Evolutionary conservation across 768 basidiomycete species (phyloP).

Genomic region (Guyanaporus albipodus): DNA sequence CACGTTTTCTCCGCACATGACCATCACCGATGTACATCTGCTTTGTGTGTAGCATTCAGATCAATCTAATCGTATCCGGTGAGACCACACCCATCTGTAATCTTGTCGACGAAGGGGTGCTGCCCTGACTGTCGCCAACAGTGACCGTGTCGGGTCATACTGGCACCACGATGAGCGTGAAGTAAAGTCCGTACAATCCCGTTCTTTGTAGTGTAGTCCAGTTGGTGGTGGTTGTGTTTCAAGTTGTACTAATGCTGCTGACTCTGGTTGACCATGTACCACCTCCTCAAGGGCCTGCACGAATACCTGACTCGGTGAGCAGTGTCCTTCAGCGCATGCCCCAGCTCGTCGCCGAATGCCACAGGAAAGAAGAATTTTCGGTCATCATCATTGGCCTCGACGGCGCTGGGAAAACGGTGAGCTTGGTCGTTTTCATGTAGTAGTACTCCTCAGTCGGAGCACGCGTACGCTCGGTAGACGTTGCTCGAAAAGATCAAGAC

Average conservation of each 20-base stretch:
- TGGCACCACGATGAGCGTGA: too few species aligned
- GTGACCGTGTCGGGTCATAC: too few species aligned
- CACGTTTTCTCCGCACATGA: background rate
- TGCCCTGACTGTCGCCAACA: too few species aligned
- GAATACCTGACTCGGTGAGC: constrained; percentile 79
- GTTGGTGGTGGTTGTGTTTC: too few species aligned
- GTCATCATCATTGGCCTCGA: constrained; percentile 93
- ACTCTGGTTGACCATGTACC: constrained; percentile 80
- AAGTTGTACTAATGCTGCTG: too few species aligned
- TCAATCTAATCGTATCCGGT: constrained; percentile 9
- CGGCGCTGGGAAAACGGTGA: constrained; percentile 87
- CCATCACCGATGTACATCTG: constrained; percentile 15
- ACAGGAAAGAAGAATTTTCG: constrained; percentile 85
- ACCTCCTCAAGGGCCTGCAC: constrained; percentile 88
- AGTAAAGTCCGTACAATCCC: too few species aligned
- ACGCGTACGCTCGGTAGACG: constrained; percentile 44
- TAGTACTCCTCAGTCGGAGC: background rate
- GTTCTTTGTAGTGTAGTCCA: too few species aligned
- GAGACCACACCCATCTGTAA: too few species aligned
- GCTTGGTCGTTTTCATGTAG: background rate
- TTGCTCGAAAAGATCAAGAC: constrained; percentile 93
- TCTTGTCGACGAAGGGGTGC: too few species aligned
- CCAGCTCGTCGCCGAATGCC: constrained; percentile 4
- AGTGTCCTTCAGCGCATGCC: background rate
- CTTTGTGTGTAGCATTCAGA: constrained; percentile 16